A percentile compares a stretch with the other conserved stretches of the same genome.
phyloP scores from a whole-genome alignment of 2,329 filamentous ascomycete species.

The Aspergillus sojae region DNA sequence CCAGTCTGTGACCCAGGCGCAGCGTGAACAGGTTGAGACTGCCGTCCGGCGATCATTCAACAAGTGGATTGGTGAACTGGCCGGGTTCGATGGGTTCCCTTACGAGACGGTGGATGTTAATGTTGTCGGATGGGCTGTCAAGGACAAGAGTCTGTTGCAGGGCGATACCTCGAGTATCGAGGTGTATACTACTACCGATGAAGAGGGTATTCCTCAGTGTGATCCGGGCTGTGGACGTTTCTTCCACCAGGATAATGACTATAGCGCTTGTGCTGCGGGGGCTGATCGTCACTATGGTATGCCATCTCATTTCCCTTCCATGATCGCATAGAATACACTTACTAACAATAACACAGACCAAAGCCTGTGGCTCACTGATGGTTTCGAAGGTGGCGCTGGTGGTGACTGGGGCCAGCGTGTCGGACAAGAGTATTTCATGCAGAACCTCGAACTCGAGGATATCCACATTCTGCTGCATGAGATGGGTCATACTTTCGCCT shows the following conservation, averaged over 20 bases:
- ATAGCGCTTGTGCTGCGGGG: slow-evolving; percentile 12
- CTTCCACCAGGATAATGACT: slow-evolving; percentile 20
- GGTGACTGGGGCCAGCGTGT: slow-evolving; percentile 23
- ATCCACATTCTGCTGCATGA: slow-evolving; percentile 22
- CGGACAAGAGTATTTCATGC: slow-evolving; percentile 18
- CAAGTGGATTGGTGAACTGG: slow-evolving; percentile 18
- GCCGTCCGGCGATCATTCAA: slow-evolving; percentile 15
- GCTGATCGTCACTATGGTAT: slow-evolving; percentile 19
- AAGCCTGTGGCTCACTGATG: slow-evolving; percentile 23
- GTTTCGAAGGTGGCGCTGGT: slow-evolving; percentile 18
- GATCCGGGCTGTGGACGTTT: slow-evolving; percentile 17
- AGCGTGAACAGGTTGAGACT: slow-evolving; percentile 14
- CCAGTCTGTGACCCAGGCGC: slow-evolving; percentile 10
- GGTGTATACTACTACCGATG: slow-evolving; percentile 19
- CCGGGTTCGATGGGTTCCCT: slow-evolving; percentile 20
- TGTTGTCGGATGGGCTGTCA: slow-evolving; percentile 19
- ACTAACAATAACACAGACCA: slow-evolving; percentile 9
- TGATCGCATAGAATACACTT: rapidly evolving
- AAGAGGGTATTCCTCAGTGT: slow-evolving; percentile 16
- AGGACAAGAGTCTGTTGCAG: slow-evolving; percentile 12
- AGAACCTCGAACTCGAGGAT: slow-evolving; percentile 14
- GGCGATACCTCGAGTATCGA: slow-evolving; percentile 18
- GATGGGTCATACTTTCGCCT: slow-evolving; percentile 20
- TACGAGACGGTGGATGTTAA: slow-evolving; percentile 18
- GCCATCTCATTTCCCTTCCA: not conserved